Conservation (phyloP, 257 asterid species). For the Solanum sitiens region DNA sequence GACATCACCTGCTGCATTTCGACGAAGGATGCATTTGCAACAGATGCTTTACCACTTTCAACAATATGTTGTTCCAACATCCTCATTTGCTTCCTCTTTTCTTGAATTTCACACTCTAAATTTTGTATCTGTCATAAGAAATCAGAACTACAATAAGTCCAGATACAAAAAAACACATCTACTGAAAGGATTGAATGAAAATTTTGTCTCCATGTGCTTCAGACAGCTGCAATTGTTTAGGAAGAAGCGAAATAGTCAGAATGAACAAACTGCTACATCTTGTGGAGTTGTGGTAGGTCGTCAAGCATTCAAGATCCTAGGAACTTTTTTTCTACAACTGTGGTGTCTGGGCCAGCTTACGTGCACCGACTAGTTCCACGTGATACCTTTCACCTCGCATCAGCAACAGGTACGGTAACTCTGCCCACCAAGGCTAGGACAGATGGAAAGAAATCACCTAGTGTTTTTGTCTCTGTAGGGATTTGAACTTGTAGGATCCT, state of each 20-base stretch:
- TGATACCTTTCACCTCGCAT: background rate
- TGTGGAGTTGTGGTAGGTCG: background rate
- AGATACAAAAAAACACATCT: background rate
- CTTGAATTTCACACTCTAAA: conserved; percentile 83
- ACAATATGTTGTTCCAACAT: conserved; percentile 70
- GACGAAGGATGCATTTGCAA: conserved; percentile 63
- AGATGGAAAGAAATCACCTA: background rate
- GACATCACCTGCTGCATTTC: conserved; percentile 86
- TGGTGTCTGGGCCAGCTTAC: background rate
- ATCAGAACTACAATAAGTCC: background rate
- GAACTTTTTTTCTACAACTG: background rate
- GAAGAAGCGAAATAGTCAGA: background rate
- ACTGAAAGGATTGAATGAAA: background rate
- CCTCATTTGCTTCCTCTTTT: conserved; percentile 74
- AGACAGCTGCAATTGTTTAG: background rate
- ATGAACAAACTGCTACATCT: background rate
- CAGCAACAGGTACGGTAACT: background rate
- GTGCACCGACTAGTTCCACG: background rate
- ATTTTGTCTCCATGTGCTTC: background rate
- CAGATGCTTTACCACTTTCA: conserved; percentile 84
- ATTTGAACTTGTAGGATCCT: background rate
- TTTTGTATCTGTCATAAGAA: conserved; percentile 48
- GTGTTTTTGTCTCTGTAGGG: background rate
- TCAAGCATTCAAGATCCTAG: background rate
- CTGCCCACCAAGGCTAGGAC: background rate